Evolutionary conservation across 257 asterid species (phyloP), one percentile per base, ranked within the genome.

Genomic region (Verbena officinalis): DNA sequence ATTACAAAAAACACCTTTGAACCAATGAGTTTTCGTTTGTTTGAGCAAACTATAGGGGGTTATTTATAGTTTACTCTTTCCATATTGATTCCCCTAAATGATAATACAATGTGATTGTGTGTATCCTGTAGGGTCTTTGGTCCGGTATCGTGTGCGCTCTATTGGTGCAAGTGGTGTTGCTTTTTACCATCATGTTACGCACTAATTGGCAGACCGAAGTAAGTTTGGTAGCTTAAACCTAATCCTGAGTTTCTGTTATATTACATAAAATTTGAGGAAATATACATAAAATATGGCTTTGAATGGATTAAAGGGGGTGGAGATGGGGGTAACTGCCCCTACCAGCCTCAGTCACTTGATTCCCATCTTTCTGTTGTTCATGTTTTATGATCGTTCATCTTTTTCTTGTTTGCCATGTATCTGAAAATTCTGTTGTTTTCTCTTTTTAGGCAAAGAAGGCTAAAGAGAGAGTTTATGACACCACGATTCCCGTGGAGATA

Each of bases 121-220:
- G 33, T 33, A 22, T 50, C 16, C 36, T 62, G 68, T 66, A 90
- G 97, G 97, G 97, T 62, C 88, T 90, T 22, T 90, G 92, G 97
- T 36, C 59, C 68, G 96, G 97, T 15, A 78, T 90, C 40, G 13
- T 82, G 22, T 73, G 84, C 23, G 97, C 96, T 7, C 59, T 85
- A 12, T 11, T 75, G 16, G 87, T 90, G 50, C 97, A 87, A 87
- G 95, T 73, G 13, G 60, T 75, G 38, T 77, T 75, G 62, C 83
- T 85, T 40, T 64, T 77, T 27, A 58, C 24, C 27, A 77, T 90
- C 39, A 71, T 38, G 4, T 12, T 75, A 0, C 77, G 90, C 39
- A 79, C 82, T 23, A 74, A 82, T 36, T 90, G 96, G 97, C 85
- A 73, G 63, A 53, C 72, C 21, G 85, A 90, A 79, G 95, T 87